phyloP scores from a whole-genome alignment of 148 eudicot species.

The Mesembryanthemum crystallinum region DNA sequence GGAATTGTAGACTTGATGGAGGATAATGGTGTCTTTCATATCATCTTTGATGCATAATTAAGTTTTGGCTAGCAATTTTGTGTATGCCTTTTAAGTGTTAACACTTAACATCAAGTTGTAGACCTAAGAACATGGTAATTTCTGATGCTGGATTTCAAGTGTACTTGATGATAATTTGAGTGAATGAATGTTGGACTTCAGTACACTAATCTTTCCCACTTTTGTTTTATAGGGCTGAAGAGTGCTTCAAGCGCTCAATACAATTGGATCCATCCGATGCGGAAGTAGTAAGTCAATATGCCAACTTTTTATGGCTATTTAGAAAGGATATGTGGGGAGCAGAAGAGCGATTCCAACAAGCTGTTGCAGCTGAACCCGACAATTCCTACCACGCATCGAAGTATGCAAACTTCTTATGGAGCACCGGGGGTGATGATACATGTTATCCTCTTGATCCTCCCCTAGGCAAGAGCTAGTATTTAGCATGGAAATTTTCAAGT shows the following conservation, averaged over 20 bases:
- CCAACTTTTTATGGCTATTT: conserved; percentile 65
- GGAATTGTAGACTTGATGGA: neutral
- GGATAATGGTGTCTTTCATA: neutral
- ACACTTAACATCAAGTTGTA: too few species aligned
- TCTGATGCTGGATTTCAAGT: too few species aligned
- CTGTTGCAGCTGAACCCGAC: conserved; percentile 55
- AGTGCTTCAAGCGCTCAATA: conserved; percentile 64
- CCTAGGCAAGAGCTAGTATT: conserved; percentile 17
- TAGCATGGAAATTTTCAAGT: neutral
- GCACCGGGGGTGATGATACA: conserved; percentile 77
- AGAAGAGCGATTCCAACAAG: conserved; percentile 63
- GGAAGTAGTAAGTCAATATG: conserved; percentile 52
- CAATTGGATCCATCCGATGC: conserved; percentile 51
- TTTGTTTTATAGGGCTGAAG: conserved; percentile 59
- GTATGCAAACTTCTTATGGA: conserved; percentile 84
- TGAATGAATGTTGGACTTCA: too few species aligned
- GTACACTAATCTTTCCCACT: neutral
- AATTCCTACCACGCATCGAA: conserved; percentile 56
- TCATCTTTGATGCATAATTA: too few species aligned
- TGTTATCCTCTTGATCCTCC: conserved; percentile 53
- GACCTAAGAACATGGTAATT: neutral
- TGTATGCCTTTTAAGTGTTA: too few species aligned
- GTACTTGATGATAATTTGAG: too few species aligned
- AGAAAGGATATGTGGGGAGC: conserved; percentile 64
- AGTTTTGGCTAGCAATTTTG: too few species aligned